Conservation (phyloP, 2,329 filamentous ascomycete genomes). For the Cercospora zeina region DNA sequence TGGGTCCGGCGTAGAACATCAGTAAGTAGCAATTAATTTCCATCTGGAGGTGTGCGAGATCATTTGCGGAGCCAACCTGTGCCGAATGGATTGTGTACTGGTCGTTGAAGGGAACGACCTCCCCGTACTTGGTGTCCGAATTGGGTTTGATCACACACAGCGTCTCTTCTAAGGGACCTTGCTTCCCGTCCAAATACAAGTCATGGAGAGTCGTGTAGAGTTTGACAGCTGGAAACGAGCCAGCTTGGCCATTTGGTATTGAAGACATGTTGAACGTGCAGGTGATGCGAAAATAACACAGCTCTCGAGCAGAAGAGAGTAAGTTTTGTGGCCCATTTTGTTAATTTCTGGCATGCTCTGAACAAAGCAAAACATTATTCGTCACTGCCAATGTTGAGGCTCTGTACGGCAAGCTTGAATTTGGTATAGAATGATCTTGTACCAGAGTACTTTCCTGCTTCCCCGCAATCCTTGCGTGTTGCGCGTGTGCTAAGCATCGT, state of each 20-base stretch:
- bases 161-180: neutral
- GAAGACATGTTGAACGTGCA: neutral
- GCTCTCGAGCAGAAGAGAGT: neutral
- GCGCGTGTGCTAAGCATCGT: neutral
- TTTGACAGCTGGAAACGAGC: neutral
- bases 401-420: neutral
- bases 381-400: conserved; percentile 3
- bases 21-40: conserved; percentile 1
- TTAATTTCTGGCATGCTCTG: neutral
- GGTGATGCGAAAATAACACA: neutral
- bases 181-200: neutral
- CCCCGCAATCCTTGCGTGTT: neutral
- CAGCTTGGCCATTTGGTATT: neutral
- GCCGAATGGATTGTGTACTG: conserved; percentile 1
- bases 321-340: neutral
- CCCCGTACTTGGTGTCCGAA: neutral
- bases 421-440: neutral
- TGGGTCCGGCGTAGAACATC: conserved; percentile 2
- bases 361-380: neutral
- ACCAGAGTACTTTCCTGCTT: conserved; percentile 3
- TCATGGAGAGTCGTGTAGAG: neutral
- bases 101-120: conserved; percentile 1
- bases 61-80: neutral
- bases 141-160: neutral
- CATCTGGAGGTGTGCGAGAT: neutral